Evolutionary conservation across 2,329 filamentous ascomycete genomes (phyloP).

Genomic region (Fusarium sp.): DNA sequence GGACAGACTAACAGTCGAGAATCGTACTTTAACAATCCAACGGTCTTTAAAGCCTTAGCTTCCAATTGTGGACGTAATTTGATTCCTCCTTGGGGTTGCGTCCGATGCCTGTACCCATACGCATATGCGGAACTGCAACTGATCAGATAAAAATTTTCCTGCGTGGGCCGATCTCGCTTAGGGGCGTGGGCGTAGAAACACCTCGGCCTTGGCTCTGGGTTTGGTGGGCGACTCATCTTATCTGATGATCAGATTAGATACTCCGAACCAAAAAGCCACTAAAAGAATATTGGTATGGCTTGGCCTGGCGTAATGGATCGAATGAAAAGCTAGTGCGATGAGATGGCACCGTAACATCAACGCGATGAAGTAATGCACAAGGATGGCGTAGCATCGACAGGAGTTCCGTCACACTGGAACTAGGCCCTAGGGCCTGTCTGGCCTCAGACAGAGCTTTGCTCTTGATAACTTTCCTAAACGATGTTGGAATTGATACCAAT

Average conservation of each 20-base stretch:
- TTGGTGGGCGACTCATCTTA: conserved; percentile 50
- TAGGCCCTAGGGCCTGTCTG: neutral
- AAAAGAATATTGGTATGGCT: conserved; percentile 17
- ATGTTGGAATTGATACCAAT: neutral
- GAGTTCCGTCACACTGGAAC: conserved; percentile 13
- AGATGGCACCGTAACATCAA: conserved; percentile 3
- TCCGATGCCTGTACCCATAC: neutral
- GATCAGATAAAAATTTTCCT: conserved; percentile 46
- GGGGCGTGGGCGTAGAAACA: conserved; percentile 24
- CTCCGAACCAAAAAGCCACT: conserved; percentile 25
- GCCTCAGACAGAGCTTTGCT: neutral
- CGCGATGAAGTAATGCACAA: conserved; percentile 12
- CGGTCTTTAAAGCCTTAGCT: neutral
- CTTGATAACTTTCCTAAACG: neutral
- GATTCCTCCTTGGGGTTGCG: neutral
- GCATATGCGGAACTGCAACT: conserved; percentile 17
- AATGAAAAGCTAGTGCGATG: neutral
- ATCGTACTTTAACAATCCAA: neutral
- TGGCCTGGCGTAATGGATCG: neutral
- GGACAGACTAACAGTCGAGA: neutral
- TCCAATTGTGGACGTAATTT: neutral
- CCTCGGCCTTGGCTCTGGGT: neutral
- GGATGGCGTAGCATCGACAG: neutral
- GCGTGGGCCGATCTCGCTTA: conserved; percentile 39
- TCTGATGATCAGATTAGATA: conserved; percentile 60